Evolutionary conservation across 495 filamentous ascomycete species (phyloP), one percentile per base, ranked within the genome.

Genomic region (Cenococcum geophilum): DNA sequence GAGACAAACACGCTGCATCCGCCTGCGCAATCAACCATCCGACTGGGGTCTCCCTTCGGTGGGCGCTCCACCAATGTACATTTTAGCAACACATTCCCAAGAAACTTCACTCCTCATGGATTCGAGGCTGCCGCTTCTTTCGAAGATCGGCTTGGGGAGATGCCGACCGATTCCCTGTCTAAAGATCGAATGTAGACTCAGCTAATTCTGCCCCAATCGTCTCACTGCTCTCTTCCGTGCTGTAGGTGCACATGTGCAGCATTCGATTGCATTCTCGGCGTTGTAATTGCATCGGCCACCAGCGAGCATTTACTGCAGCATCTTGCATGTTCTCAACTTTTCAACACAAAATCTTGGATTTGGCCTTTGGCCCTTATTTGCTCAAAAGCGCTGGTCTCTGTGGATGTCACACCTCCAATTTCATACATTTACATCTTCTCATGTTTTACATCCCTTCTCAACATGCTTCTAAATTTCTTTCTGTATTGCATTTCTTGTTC

Each of bases 41-140:
- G 74, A n/a, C 70, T 76, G 14, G 72, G 73, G 32, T 75, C 73
- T 49, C 74, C 74, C 1, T 75, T 76, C 62, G 67, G 43, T n/a
- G 71, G 65, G 25, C 57, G 55, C 3, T 40, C 70, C 10, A 51
- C 42, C 55, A 64, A 69, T 35, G 37, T 61, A 12, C 65, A 69
- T 51, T 67, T 64, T 64, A 72, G 64, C 50, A 71, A 64, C 40
- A 72, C 74, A 1, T 75, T 76, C 55, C 74, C 74, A 0, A 69
- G 74, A 27, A 67, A 68, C 54, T 65, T 71, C 43, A 57, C 68
- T 5, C 68, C 72, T 18, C 54, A 65, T 32, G 57, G 55, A 18
- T 68, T 70, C 43, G 68, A 68, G 48, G 57, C 58, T 12, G 55
- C 61, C 5, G 59, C 62, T 14, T 70, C 68, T 12, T 70, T 70